These are phyloP conservation scores for Abrus pulchellus DNA, from an alignment of 306 rosid species.

Conservation along the genomic window DNA sequence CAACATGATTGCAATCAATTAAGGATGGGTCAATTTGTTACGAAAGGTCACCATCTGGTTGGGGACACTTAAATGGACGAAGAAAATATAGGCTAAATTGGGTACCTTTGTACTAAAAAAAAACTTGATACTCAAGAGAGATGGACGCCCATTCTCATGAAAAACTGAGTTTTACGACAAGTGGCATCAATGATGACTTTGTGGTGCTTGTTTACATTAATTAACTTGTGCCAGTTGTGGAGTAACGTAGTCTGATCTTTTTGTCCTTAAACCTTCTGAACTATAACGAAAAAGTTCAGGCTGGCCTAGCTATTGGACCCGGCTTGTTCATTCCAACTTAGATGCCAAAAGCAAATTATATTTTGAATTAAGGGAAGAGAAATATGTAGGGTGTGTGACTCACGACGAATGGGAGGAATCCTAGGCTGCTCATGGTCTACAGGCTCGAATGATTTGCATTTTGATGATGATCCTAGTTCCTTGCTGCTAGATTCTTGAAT, in stretches of 20 bases:
- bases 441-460: constrained; percentile 67
- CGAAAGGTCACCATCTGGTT: constrained; percentile 72
- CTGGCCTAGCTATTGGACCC: constrained; percentile 18
- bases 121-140: constrained; percentile 43
- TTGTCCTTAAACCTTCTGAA: constrained; percentile 37
- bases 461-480: constrained; percentile 78
- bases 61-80: constrained; percentile 57
- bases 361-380: not conserved
- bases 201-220: constrained; percentile 47
- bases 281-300: constrained; percentile 39
- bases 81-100: constrained; percentile 46
- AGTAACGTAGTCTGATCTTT: constrained; percentile 27
- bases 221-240: constrained; percentile 49
- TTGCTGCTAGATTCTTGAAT: constrained; percentile 65
- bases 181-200: constrained; percentile 51
- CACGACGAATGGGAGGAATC: constrained; percentile 91
- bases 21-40: constrained; percentile 60
- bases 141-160: constrained; percentile 54
- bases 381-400: constrained; percentile 47
- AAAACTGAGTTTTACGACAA: constrained; percentile 43
- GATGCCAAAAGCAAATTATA: constrained; percentile 13
- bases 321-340: not conserved
- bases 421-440: constrained; percentile 73
- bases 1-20: constrained; percentile 57
- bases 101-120: constrained; percentile 52